Percentiles rank a stretch among this genome's conserved stretches.
These are phyloP conservation scores for Beauveria scarabaeidicola DNA, from an alignment of 2,329 filamentous ascomycete genomes.

Conservation along the genomic window DNA sequence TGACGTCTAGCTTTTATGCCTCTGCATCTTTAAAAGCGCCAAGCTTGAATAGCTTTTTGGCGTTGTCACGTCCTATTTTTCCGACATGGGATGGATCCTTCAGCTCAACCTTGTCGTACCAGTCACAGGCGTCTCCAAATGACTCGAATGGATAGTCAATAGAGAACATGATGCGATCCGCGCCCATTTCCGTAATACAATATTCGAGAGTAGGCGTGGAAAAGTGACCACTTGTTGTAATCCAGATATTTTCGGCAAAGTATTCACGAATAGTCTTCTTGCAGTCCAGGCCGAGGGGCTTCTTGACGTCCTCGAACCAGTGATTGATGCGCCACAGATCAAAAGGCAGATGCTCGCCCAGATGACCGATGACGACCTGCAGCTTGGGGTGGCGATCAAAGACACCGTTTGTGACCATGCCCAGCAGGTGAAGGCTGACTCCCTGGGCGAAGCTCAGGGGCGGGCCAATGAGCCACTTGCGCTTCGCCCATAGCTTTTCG, in stretches of 20 bases:
- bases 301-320: conserved; percentile 49
- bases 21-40: conserved; percentile 25
- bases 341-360: conserved; percentile 41
- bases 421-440: conserved; percentile 48
- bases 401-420: conserved; percentile 41
- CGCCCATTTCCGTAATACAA: conserved; percentile 38
- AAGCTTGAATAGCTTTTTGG: conserved; percentile 33
- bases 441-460: conserved; percentile 51
- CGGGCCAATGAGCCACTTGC: conserved; percentile 52
- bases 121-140: conserved; percentile 32
- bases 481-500: conserved; percentile 50
- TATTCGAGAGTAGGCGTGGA: conserved; percentile 44
- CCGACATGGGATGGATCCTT: conserved; percentile 24
- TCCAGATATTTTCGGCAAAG: conserved; percentile 46
- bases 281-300: conserved; percentile 37
- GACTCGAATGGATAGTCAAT: conserved; percentile 46
- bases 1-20: background rate
- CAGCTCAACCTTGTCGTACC: conserved; percentile 31
- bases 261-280: conserved; percentile 44
- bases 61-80: conserved; percentile 36
- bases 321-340: conserved; percentile 43
- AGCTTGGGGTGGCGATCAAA: conserved; percentile 39
- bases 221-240: conserved; percentile 50
- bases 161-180: conserved; percentile 43
- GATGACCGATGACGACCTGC: conserved; percentile 38